These are phyloP conservation scores for Microascus cirrosus DNA, from an alignment of 2,329 filamentous ascomycete species.

Conservation along the genomic window DNA sequence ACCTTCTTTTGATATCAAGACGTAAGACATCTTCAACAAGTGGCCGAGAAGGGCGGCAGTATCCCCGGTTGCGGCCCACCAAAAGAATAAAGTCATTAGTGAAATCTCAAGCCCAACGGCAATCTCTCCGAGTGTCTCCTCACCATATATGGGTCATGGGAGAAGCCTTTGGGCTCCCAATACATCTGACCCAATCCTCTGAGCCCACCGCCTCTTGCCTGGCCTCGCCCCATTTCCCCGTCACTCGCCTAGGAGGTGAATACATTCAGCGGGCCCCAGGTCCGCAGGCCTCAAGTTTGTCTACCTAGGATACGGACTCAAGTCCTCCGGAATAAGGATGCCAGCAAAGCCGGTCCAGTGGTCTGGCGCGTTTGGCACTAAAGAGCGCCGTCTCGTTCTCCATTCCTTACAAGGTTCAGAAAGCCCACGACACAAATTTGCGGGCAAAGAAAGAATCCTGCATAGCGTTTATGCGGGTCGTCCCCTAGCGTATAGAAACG, in stretches of 20 bases:
- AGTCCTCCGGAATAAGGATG: not conserved
- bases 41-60: too few relatives aligned
- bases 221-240: not conserved
- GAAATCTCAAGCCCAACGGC: too few relatives aligned
- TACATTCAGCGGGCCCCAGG: not conserved
- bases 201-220: not conserved
- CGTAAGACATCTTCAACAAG: too few relatives aligned
- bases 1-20: too few relatives aligned
- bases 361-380: too few relatives aligned
- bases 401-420: too few relatives aligned
- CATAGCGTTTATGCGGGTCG: not conserved
- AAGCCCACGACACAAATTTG: not conserved
- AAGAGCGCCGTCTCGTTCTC: too few relatives aligned
- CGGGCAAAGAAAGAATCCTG: not conserved
- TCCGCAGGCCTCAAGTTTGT: not conserved
- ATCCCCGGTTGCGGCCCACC: too few relatives aligned
- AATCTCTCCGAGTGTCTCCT: not conserved
- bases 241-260: not conserved
- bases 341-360: not conserved
- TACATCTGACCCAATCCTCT: not conserved
- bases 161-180: not conserved
- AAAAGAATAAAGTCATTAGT: too few relatives aligned
- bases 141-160: not conserved
- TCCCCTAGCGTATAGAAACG: not conserved
- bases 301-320: not conserved